Percentiles rank a stretch among this genome's conserved stretches.
phyloP scores from a whole-genome alignment of 306 rosid genomes.

The Quillaja saponaria region DNA sequence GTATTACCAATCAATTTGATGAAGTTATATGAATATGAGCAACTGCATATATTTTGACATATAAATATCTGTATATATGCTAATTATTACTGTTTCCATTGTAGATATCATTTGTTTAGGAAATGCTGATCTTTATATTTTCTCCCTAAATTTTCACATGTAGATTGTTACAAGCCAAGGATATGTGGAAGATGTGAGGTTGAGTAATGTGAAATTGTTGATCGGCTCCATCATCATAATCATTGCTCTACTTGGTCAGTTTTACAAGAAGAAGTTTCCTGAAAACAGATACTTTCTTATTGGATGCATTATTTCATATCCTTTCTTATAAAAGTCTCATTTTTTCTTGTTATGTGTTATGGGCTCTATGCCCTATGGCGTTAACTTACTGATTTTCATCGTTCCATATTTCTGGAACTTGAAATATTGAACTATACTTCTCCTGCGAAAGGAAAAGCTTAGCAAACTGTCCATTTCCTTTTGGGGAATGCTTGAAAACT shows the following conservation, averaged over 20 bases:
- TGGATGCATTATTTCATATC: constrained; percentile 84
- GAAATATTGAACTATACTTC: too few relatives aligned
- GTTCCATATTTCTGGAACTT: too few relatives aligned
- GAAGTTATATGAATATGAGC: too few relatives aligned
- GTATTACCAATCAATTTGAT: too few relatives aligned
- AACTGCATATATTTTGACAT: too few relatives aligned
- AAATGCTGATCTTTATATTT: background rate
- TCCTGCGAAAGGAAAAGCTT: too few relatives aligned
- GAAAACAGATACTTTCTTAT: constrained; percentile 83
- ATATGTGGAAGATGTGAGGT: constrained; percentile 78
- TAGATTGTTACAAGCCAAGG: constrained; percentile 78
- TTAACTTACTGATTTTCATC: too few relatives aligned
- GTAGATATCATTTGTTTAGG: background rate
- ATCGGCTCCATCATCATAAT: constrained; percentile 70
- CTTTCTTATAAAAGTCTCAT: constrained; percentile 27
- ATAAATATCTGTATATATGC: background rate
- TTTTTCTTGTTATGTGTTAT: background rate
- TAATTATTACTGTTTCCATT: background rate
- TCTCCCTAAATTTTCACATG: background rate
- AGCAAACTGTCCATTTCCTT: too few relatives aligned
- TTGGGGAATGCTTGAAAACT: too few relatives aligned
- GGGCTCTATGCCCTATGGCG: background rate
- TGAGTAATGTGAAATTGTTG: constrained; percentile 70
- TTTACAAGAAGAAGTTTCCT: constrained; percentile 91
- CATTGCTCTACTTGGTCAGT: constrained; percentile 88